Base-by-base conservation (phyloP, 2,329 filamentous ascomycete species). In the Thelonectria blattea region DNA sequence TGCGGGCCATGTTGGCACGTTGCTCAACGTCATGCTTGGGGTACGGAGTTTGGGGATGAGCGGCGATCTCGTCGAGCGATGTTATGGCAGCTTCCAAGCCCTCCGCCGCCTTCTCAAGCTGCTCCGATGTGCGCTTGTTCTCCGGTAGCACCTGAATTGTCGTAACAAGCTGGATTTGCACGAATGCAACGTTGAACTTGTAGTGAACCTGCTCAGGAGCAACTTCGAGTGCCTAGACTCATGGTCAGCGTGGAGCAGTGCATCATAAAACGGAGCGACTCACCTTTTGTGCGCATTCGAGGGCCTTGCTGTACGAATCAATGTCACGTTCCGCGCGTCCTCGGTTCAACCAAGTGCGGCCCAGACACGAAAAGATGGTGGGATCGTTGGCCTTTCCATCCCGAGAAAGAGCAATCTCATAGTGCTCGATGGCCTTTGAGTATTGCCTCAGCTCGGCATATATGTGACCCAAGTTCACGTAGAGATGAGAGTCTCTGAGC, bases 131-230 rank as follows among this genome's bases (percentile, higher is more conserved):
- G 52, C 93, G 88, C 72, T 93, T 88, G 6, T 86, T 85, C 73
- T 97, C 92, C 5, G 86, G 82, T 55, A 97, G 81, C 37, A 81
- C 83, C 75, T 92, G 89, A 56, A 97, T 88, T 30, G 91, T 86
- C 47, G 90, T 90, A 18, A 94, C 94, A 56, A 98, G 88, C 75
- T 97, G 93, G 64, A 97, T 96, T 73, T 98, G 95, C 27, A 98
- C 92, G 72, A 97, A 99, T 1, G 95, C 95, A 27, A 99, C 91
- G 72, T 99, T 99, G 84, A 99, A 99, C 75, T 95, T 92, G 76
- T 95, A 92, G 76, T 97, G 92, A 30, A 93, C 84, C 70, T 96
- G 92, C 5, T 95, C 91, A 0, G 93, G 91, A 1, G 91, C 88
- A 56, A 91, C 85, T 56, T 88, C 85, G 17, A 96, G 85, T 24